Evolutionary conservation across 2,329 filamentous ascomycete species (phyloP), one percentile per base, ranked within the genome.

Genomic region (Penicillium janthinellum): DNA sequence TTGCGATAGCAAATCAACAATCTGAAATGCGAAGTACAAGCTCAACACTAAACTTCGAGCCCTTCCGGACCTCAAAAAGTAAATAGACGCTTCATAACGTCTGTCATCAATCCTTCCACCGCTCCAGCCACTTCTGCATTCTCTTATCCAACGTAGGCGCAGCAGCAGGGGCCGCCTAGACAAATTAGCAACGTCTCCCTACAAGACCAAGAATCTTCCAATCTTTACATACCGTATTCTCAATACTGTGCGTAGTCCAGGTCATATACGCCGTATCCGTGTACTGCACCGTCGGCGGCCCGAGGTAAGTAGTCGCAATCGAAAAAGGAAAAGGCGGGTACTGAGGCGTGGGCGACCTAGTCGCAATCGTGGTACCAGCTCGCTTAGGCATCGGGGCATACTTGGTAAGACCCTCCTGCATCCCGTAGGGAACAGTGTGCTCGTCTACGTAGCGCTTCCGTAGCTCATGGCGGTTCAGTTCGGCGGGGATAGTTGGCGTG

Each of bases 321-420:
- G 70, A 72, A 56, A 82, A 84, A 8, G 79, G 74, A 64, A 84
- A 87, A 3, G 84, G 85, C 1, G 86, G 84, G 66, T 81, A 83
- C 64, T 83, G 73, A 7, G 81, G 82, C 45, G 76, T 79, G 14
- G 78, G 74, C 5, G 74, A 75, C 65, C 81, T 84, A 39, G 79
- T 79, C 2, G 84, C 85, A 61, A 88, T 86, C 67, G 84, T 84
- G 5, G 82, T 86, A 11, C 81, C 79, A 2, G 86, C 85, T n/a
- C 82, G 76, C 53, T 81, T 80, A 61, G 86, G 83, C 83, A 86
- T 85, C 1, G 86, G 85, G 12, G 86, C 86, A 70, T 86, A 88
- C 68, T 82, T 82, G 4, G 83, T 87, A 34, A 77, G 69, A 1
- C 85, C 86, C 0, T 67, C 69, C 70, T 88, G 86, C 65, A 82